phyloP scores from a whole-genome alignment of 1,139 yeast genomes.

The Tardiomyces depauwii region DNA sequence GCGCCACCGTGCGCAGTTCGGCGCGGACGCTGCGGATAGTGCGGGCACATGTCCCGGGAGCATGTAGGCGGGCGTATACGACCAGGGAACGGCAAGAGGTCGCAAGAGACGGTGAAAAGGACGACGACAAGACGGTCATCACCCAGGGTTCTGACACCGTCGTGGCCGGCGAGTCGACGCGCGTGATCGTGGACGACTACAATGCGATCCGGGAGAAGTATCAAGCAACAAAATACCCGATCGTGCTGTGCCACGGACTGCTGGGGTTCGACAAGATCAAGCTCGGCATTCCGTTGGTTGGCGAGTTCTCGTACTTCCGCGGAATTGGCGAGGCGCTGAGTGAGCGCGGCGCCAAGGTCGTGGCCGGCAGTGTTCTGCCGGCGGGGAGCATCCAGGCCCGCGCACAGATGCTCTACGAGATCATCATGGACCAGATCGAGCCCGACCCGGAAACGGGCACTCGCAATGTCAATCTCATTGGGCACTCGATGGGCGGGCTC shows the following conservation, averaged over 20 bases:
- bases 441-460: slow-evolving; percentile 8
- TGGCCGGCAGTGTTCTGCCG: slow-evolving; percentile 73
- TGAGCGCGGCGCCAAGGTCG: slow-evolving; percentile 52
- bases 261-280: slow-evolving; percentile 57
- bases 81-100: too few relatives aligned
- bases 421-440: slow-evolving; percentile 36
- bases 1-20: too few relatives aligned
- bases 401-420: slow-evolving; percentile 46
- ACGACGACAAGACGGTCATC: neutral
- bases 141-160: neutral
- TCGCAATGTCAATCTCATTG: slow-evolving; percentile 47
- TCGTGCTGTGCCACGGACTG: slow-evolving; percentile 75
- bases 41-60: too few relatives aligned
- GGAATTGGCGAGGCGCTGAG: slow-evolving; percentile 60
- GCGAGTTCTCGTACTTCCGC: slow-evolving; percentile 59
- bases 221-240: slow-evolving; percentile 36
- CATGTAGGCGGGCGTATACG: too few relatives aligned
- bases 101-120: too few relatives aligned
- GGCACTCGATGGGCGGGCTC: slow-evolving; percentile 95
- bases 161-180: neutral
- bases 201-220: slow-evolving; percentile 7
- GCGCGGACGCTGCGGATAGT: too few relatives aligned
- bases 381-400: slow-evolving; percentile 66
- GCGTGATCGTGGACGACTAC: slow-evolving; percentile 12
- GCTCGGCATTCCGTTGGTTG: slow-evolving; percentile 32